These are phyloP conservation scores for Bolboschoenoplectus hybrid DNA, from an alignment of 202 grass and related monocot genomes.

Conservation along the genomic window DNA sequence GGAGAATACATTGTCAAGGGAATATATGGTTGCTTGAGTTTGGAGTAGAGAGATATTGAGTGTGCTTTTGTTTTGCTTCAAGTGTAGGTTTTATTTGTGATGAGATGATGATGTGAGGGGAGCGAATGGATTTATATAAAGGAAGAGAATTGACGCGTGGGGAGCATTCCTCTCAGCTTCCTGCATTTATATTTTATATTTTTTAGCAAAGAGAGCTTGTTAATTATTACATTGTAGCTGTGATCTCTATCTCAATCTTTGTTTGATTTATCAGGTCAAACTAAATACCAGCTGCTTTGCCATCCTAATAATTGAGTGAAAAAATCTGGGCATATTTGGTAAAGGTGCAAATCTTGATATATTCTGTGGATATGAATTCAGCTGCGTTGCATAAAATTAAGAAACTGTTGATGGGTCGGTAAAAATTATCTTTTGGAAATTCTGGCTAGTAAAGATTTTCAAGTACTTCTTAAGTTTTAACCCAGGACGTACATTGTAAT, in stretches of 20 bases:
- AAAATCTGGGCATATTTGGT: neutral
- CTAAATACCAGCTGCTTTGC: neutral
- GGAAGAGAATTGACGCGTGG: neutral
- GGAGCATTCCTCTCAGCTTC: neutral
- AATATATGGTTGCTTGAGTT: neutral
- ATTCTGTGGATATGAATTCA: too few relatives aligned
- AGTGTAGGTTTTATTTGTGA: slow-evolving; percentile 19
- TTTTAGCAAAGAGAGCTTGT: neutral
- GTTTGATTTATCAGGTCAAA: neutral
- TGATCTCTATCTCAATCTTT: neutral
- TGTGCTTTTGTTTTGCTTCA: slow-evolving; percentile 1
- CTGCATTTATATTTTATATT: neutral
- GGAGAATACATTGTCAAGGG: neutral
- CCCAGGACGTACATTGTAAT: too few relatives aligned
- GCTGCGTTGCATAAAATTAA: too few relatives aligned
- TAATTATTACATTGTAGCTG: slow-evolving; percentile 14
- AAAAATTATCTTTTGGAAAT: too few relatives aligned
- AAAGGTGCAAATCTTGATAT: neutral
- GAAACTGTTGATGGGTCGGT: too few relatives aligned
- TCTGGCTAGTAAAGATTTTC: too few relatives aligned
- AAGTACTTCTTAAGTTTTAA: too few relatives aligned
- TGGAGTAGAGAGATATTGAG: neutral
- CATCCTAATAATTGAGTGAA: slow-evolving; percentile 17
- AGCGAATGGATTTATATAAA: slow-evolving; percentile 16
- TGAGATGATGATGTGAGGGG: slow-evolving; percentile 3